These are phyloP conservation scores for Dimargaris verticillata DNA, from an alignment of 192 early-diverging fungal genomes.

Conservation along the genomic window DNA sequence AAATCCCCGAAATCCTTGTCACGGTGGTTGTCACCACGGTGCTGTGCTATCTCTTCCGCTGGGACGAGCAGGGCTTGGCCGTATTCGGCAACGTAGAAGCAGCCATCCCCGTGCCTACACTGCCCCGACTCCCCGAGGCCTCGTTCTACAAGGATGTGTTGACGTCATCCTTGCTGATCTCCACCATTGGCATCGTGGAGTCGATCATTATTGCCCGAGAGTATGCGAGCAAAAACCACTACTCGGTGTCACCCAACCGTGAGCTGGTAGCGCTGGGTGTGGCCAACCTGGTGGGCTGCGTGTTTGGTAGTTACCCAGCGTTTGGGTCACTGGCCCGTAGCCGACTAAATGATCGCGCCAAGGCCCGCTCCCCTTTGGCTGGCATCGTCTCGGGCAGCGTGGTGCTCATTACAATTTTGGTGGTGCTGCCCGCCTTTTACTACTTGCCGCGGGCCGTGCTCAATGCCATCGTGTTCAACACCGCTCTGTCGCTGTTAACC, in stretches of 20 bases:
- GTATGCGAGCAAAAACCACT: conserved; percentile 81
- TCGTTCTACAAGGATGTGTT: conserved; percentile 48
- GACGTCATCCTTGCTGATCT: conserved; percentile 72
- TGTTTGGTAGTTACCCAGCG: conserved; percentile 62
- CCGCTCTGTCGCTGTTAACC: conserved; percentile 62
- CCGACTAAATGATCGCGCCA: conserved; percentile 83
- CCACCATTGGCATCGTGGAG: conserved; percentile 96
- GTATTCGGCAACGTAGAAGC: conserved; percentile 66
- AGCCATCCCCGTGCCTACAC: conserved; percentile 35
- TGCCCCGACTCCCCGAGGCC: conserved; percentile 40
- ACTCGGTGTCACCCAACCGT: conserved; percentile 82
- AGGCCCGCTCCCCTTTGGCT: conserved; percentile 77
- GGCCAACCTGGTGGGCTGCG: conserved; percentile 66
- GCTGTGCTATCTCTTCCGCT: conserved; percentile 41
- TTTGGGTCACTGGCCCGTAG: conserved; percentile 86
- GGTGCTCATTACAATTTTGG: conserved; percentile 64
- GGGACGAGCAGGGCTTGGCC: conserved; percentile 52
- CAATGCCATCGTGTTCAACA: conserved; percentile 66
- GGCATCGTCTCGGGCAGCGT: conserved; percentile 64
- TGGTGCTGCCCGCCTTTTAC: conserved; percentile 65
- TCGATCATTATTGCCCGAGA: conserved; percentile 87
- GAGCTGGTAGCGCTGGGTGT: conserved; percentile 91
- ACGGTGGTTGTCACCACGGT: conserved; percentile 61
- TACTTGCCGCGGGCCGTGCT: conserved; percentile 72
- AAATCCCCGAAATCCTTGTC: conserved; percentile 82